Evolutionary conservation across 176 grass and related monocot genomes (phyloP), one percentile per base, ranked within the genome.

Genomic region (Poa pratensis): DNA sequence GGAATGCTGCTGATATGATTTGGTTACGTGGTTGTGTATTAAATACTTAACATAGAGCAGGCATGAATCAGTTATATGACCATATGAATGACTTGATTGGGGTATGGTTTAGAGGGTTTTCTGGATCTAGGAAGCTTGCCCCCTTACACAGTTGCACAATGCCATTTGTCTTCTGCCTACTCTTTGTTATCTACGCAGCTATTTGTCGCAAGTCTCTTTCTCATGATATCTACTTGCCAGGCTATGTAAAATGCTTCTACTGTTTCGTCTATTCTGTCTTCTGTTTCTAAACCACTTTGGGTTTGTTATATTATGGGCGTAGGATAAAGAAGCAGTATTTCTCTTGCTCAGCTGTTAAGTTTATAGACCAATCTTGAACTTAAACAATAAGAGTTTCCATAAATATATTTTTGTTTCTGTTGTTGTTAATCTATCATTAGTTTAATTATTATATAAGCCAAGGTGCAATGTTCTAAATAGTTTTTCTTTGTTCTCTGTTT

Each of bases 401-500:
- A 54, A 57, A 34, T 84, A 51, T 55, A 35, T 22, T 60, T 51
- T 51, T 65, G 27, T 57, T 68, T 54, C 34, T 69, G 51, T n/a
- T 62, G 26, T 72, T 37, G 20, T 6, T 53, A 24, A 20, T 82
- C 23, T 63, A 72, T 58, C 57, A 53, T 80, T 83, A 20, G 68
- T 37, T 45, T 39, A 40, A 49, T 84, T 60, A 20, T 60, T 84
- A 24, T 32, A 65, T 84, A 17, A 78, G 15, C 46, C 28, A 58
- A 10, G 3, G n/a, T 73, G 79, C 22, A 60, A 64, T 77, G 12
- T 17, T 58, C 51, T 91, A 72, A 84, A 54, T 73, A 26, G 45
- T 58, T 79, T 9, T 65, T 24, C 59, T n/a, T 69, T 16, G 17
- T 46, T 85, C 30, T 87, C 26, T 80, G 39, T 78, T 62, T 84